phyloP scores from a whole-genome alignment of 2,329 filamentous ascomycete species.

The Talaromyces sp. region DNA sequence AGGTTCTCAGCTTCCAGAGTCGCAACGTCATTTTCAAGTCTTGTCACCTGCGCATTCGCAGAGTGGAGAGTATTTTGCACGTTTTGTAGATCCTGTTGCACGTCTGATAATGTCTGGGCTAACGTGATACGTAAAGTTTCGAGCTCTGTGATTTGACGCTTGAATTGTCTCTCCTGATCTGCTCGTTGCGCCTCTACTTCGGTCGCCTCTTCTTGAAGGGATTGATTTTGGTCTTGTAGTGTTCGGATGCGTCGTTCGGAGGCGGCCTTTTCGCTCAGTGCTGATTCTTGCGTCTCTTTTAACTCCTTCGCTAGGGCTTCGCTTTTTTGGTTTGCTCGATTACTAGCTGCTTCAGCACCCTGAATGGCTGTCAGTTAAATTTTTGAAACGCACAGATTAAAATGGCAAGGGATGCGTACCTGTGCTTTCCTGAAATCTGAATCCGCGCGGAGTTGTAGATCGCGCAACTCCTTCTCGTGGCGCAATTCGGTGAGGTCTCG shows the following conservation, averaged over 20 bases:
- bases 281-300: conserved; percentile 54
- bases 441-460: conserved; percentile 76
- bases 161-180: conserved; percentile 65
- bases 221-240: conserved; percentile 67
- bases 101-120: conserved; percentile 53
- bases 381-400: neutral
- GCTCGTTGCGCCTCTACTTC: conserved; percentile 75
- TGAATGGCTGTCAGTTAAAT: conserved; percentile 26
- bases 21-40: conserved; percentile 69
- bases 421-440: conserved; percentile 73
- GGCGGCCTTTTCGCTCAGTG: conserved; percentile 55
- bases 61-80: conserved; percentile 57
- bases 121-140: conserved; percentile 61
- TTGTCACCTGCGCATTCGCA: conserved; percentile 64
- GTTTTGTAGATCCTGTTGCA: conserved; percentile 56
- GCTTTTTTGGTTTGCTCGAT: conserved; percentile 54
- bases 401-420: conserved; percentile 40
- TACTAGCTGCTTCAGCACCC: conserved; percentile 53
- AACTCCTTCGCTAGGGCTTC: conserved; percentile 56
- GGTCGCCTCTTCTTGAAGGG: conserved; percentile 76
- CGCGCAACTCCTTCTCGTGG: conserved; percentile 79
- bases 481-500: conserved; percentile 75
- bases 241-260: conserved; percentile 57
- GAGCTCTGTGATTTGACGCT: conserved; percentile 59
- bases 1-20: conserved; percentile 80